Evolutionary conservation across 495 filamentous ascomycete genomes (phyloP).

Genomic region (Daldinia grandis): DNA sequence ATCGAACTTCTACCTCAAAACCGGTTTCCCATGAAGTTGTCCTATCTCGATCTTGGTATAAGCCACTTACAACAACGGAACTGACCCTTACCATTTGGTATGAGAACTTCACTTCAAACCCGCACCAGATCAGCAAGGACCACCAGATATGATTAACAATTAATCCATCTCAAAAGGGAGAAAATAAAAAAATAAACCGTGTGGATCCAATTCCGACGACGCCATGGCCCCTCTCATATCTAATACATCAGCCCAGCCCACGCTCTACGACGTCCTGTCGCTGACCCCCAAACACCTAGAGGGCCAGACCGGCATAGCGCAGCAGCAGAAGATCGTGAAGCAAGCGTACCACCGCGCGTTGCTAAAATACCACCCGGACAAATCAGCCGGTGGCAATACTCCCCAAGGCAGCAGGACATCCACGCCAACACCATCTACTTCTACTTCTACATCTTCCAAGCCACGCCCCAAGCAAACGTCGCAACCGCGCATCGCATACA

Average conservation of each 20-base stretch:
- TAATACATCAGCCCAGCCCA: constrained; percentile 46
- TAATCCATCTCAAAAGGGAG: not conserved
- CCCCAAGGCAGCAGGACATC: constrained; percentile 5
- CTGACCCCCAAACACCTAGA: constrained; percentile 49
- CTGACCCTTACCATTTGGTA: not conserved
- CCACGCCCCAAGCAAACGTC: constrained; percentile 16
- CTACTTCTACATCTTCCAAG: constrained; percentile 9
- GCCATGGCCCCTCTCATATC: constrained; percentile 44
- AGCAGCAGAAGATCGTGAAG: constrained; percentile 62
- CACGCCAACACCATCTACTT: constrained; percentile 22
- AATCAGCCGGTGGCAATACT: constrained; percentile 45
- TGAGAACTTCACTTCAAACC: not conserved
- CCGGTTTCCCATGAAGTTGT: constrained; percentile 26
- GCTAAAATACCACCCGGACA: constrained; percentile 84
- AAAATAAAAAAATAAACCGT: not conserved
- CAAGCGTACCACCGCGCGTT: constrained; percentile 81
- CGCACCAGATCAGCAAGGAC: not conserved
- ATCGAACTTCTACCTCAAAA: constrained; percentile 31
- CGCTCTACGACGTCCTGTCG: constrained; percentile 57
- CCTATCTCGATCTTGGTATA: not conserved
- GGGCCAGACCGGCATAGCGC: constrained; percentile 31
- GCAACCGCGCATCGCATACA: constrained; percentile 45
- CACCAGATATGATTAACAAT: not conserved
- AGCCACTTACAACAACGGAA: constrained; percentile 1
- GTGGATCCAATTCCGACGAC: not conserved